Conservation (phyloP, 2,329 filamentous ascomycete genomes). For the Pseudogymnoascus sp. region DNA sequence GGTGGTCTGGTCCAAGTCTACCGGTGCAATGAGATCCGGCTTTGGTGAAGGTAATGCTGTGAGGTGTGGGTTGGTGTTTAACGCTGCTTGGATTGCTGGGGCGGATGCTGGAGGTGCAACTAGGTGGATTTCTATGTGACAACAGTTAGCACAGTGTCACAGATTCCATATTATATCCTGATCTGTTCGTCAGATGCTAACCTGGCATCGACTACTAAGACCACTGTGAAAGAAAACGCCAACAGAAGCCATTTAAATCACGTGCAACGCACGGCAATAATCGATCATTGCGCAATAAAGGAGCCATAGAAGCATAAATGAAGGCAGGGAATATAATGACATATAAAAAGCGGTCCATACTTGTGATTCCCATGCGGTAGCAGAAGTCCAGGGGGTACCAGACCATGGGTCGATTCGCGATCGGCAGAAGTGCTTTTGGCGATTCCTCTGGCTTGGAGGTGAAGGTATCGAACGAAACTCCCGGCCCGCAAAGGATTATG, state of each 20-base stretch:
- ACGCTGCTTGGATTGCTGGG: slow-evolving; percentile 59
- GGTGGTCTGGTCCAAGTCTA: slow-evolving; percentile 71
- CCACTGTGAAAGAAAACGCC: neutral
- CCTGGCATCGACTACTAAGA: neutral
- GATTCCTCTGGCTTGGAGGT: slow-evolving; percentile 74
- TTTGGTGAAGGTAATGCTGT: slow-evolving; percentile 67
- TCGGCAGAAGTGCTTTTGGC: slow-evolving; percentile 74
- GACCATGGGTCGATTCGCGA: slow-evolving; percentile 82
- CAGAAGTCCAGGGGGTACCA: slow-evolving; percentile 87
- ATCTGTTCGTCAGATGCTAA: neutral
- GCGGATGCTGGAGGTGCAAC: slow-evolving; percentile 60
- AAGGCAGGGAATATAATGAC: neutral
- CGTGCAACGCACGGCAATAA: neutral
- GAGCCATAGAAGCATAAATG: neutral
- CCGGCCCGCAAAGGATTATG: slow-evolving; percentile 75
- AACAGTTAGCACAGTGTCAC: slow-evolving; percentile 11
- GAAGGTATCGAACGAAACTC: slow-evolving; percentile 76
- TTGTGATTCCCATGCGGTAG: slow-evolving; percentile 70
- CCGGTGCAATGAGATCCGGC: slow-evolving; percentile 70
- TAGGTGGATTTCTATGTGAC: slow-evolving; percentile 50
- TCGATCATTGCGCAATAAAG: neutral
- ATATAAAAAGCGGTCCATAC: slow-evolving; percentile 40
- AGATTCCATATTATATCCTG: neutral
- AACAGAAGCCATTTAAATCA: neutral
- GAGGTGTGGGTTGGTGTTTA: slow-evolving; percentile 72